phyloP scores from a whole-genome alignment of 2,329 filamentous ascomycete genomes.

The Colletotrichum truncatum region DNA sequence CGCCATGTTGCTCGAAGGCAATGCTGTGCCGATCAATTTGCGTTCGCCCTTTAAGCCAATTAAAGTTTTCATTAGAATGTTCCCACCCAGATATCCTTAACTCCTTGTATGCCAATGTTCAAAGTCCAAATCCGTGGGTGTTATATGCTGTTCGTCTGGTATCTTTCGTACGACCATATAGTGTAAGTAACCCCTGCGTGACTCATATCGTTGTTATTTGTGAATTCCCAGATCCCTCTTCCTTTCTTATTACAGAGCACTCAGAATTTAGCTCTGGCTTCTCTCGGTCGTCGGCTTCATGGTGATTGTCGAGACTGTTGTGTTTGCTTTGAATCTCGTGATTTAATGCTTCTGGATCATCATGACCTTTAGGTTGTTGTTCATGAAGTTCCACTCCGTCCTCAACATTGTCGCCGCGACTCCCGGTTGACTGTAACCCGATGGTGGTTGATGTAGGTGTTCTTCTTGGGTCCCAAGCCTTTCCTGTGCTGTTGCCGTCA shows the following conservation, averaged over 20 bases:
- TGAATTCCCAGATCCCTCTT: too few relatives aligned
- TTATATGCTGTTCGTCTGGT: neutral
- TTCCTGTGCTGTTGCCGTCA: neutral
- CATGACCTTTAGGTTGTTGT: neutral
- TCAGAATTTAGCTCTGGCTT: too few relatives aligned
- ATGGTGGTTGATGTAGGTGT: neutral
- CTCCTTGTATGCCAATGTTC: neutral
- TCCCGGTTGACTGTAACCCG: neutral
- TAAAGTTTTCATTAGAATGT: too few relatives aligned
- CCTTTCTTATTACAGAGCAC: too few relatives aligned
- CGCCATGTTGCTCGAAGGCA: too few relatives aligned
- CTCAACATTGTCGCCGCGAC: neutral
- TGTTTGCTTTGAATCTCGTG: neutral
- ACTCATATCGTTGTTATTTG: too few relatives aligned
- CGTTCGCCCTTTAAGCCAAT: too few relatives aligned
- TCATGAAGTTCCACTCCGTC: neutral
- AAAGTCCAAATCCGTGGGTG: neutral
- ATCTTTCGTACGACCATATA: neutral
- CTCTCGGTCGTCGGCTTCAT: too few relatives aligned
- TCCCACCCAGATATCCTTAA: neutral
- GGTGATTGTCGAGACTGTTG: too few relatives aligned
- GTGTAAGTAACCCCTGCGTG: too few relatives aligned
- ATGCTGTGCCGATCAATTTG: too few relatives aligned
- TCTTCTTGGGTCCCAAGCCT: constrained; percentile 8
- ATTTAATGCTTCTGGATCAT: neutral